phyloP scores from a whole-genome alignment of 805 yeast species.

The Candida pseudofarinosa region DNA sequence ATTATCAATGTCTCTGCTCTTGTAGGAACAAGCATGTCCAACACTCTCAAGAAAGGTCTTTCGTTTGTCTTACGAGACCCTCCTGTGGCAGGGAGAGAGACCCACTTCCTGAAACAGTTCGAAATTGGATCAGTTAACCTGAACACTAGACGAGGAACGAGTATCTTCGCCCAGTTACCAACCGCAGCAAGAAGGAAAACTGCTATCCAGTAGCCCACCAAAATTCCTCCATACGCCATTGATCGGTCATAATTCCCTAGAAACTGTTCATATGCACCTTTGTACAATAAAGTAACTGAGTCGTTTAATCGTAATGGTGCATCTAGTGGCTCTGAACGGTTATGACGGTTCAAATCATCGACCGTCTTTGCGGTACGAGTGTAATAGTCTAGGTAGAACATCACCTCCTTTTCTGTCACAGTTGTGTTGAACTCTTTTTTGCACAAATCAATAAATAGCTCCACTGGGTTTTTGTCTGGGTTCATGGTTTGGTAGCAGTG shows the following conservation, averaged over 20 bases:
- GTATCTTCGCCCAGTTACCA: conserved; percentile 31
- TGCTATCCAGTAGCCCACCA: conserved; percentile 29
- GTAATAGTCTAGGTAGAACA: conserved; percentile 17
- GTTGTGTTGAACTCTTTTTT: conserved; percentile 13
- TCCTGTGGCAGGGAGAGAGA: conserved; percentile 38
- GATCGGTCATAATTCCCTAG: conserved; percentile 42
- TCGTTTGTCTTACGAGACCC: conserved; percentile 26
- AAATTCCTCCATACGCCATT: conserved; percentile 36
- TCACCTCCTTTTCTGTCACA: conserved; percentile 19
- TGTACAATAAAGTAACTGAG: conserved; percentile 13
- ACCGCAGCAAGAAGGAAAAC: conserved; percentile 22
- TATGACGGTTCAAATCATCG: conserved; percentile 5
- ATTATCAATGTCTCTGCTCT: conserved; percentile 34
- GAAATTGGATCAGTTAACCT: conserved; percentile 23
- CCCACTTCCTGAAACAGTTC: conserved; percentile 27
- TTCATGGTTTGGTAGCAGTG: conserved; percentile 28
- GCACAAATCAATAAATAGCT: conserved; percentile 24
- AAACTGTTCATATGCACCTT: conserved; percentile 31
- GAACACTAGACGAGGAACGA: conserved; percentile 18
- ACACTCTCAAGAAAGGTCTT: conserved; percentile 13
- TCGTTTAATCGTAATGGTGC: conserved; percentile 26
- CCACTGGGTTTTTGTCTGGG: conserved; percentile 14
- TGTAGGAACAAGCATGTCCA: conserved; percentile 37
- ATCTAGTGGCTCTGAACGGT: conserved; percentile 9
- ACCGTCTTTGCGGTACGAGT: conserved; percentile 11